Conservation (phyloP, 768 basidiomycete genomes). For the Saitozyma sp. region DNA sequence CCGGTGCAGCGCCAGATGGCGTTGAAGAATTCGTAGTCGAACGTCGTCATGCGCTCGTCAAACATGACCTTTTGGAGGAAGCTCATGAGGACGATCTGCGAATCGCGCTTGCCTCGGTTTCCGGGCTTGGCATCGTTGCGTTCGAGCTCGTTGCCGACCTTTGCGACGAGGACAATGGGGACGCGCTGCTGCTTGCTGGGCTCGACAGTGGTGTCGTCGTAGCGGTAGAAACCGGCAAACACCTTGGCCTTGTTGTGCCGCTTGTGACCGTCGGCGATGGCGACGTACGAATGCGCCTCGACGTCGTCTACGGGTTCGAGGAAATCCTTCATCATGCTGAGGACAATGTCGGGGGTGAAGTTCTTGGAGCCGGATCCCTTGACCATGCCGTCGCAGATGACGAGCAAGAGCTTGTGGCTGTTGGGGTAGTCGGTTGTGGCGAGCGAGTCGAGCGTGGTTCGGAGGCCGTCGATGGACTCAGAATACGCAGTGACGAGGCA, state of each 20-base stretch:
- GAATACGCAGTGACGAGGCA: conserved; percentile 98
- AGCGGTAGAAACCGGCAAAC: conserved; percentile 94
- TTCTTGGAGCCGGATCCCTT: conserved; percentile 86
- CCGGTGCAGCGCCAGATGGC: conserved; percentile 93
- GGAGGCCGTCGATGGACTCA: conserved; percentile 90
- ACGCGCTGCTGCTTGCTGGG: conserved; percentile 92
- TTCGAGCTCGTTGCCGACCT: conserved; percentile 90
- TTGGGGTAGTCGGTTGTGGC: conserved; percentile 99
- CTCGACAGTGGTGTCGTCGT: conserved; percentile 87
- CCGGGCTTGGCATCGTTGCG: conserved; percentile 88
- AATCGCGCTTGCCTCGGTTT: conserved; percentile 97
- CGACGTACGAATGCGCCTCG: conserved; percentile 92
- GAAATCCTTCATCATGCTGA: conserved; percentile 97
- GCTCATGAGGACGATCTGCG: conserved; percentile 94
- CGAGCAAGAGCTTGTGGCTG: conserved; percentile 90
- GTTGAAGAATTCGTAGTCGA: conserved; percentile 99
- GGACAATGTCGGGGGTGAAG: conserved; percentile 89
- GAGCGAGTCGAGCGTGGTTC: conserved; percentile 96
- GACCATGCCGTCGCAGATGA: conserved; percentile 98
- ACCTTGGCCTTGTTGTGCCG: conserved; percentile 99
- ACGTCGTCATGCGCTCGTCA: conserved; percentile 98
- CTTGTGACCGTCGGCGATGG: conserved; percentile 99
- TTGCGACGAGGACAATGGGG: conserved; percentile 92
- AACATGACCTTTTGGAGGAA: conserved; percentile 99
- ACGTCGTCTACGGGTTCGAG: conserved; percentile 77